phyloP scores from a whole-genome alignment of 306 rosid species.

The Quercus berberidifolia region DNA sequence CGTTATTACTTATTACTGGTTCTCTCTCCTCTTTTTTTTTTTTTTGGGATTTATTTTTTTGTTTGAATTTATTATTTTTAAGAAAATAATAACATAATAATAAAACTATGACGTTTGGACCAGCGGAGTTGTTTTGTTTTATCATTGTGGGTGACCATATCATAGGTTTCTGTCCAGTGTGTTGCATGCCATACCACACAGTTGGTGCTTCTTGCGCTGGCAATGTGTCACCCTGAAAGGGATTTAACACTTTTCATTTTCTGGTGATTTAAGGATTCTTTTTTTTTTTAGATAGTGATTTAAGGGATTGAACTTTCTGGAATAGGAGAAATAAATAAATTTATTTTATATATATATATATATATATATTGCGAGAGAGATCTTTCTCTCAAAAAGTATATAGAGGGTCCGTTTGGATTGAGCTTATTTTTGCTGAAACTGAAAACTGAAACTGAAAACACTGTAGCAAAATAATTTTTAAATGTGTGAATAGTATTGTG shows the following conservation, averaged over 20 bases:
- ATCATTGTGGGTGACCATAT: too few species aligned
- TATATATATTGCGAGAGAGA: too few species aligned
- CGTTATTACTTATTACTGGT: neutral
- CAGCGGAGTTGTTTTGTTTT: neutral
- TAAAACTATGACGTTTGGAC: neutral
- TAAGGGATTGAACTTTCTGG: neutral
- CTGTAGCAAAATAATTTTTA: too few species aligned
- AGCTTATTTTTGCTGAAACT: too few species aligned
- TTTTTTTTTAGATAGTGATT: too few species aligned
- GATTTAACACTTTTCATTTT: neutral
- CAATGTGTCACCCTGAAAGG: neutral
- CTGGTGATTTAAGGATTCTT: too few species aligned
- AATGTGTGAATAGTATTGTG: too few species aligned
- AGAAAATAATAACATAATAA: neutral
- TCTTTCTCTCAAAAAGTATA: too few species aligned
- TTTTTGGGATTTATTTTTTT: neutral
- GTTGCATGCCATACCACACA: neutral
- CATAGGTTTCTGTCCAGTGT: neutral
- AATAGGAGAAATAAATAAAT: neutral
- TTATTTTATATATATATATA: too few species aligned
- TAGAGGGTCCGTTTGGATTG: too few species aligned
- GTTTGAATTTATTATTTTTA: neutral
- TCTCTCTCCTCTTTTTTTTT: neutral
- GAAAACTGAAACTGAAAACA: too few species aligned
- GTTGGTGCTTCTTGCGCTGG: neutral